These are phyloP conservation scores for Bathelium albidoporum DNA, from an alignment of 495 filamentous ascomycete species.

Conservation along the genomic window DNA sequence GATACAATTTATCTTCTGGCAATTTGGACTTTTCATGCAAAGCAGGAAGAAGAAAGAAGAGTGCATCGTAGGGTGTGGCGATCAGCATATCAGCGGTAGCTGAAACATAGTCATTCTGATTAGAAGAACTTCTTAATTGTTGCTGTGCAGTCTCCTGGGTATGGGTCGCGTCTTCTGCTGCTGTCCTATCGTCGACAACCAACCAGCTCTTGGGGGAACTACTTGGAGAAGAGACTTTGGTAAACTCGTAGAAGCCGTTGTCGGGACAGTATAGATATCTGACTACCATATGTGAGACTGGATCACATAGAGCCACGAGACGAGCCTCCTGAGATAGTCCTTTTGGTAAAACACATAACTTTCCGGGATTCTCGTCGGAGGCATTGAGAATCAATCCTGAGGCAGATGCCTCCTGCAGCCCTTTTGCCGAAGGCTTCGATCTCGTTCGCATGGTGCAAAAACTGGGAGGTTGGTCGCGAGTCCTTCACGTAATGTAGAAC, in stretches of 20 bases:
- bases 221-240: constrained; percentile 55
- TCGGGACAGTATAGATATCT: constrained; percentile 74
- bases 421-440: background rate
- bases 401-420: background rate
- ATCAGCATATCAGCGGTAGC: constrained; percentile 62
- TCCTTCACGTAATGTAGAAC: too few species aligned
- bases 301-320: constrained; percentile 71
- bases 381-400: constrained; percentile 12
- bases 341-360: constrained; percentile 73
- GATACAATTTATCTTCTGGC: constrained; percentile 42
- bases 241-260: constrained; percentile 82
- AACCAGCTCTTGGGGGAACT: constrained; percentile 58
- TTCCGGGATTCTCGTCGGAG: constrained; percentile 39
- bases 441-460: background rate
- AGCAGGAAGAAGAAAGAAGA: constrained; percentile 74
- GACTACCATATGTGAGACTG: constrained; percentile 51
- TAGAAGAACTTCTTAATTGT: constrained; percentile 11
- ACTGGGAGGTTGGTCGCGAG: background rate
- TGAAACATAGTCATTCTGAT: constrained; percentile 38
- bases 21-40: constrained; percentile 34
- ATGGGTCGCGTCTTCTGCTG: constrained; percentile 7
- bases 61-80: constrained; percentile 70
- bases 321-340: constrained; percentile 50
- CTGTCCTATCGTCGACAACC: constrained; percentile 31
- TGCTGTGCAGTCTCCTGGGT: constrained; percentile 14